Conservation (phyloP, 192 early-diverging fungal genomes). For the Entrophospora sp. region DNA sequence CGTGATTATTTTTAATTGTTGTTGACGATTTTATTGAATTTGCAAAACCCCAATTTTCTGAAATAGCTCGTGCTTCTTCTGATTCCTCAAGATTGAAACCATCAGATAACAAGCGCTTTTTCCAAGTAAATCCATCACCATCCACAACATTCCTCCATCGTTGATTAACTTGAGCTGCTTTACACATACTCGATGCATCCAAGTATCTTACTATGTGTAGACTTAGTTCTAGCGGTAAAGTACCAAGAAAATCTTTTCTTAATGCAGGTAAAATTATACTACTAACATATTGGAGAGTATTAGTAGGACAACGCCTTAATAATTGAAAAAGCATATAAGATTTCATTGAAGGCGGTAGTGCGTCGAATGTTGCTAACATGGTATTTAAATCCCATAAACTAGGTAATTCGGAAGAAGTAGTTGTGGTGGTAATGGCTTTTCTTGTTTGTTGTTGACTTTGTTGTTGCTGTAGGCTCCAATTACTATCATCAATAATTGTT, state of each 20-base stretch:
- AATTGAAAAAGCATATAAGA: slow-evolving; percentile 83
- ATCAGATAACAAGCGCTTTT: slow-evolving; percentile 31
- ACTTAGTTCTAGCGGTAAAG: slow-evolving; percentile 57
- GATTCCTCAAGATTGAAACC: slow-evolving; percentile 33
- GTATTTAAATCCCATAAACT: slow-evolving; percentile 31
- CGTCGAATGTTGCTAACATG: slow-evolving; percentile 73
- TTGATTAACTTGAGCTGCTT: slow-evolving; percentile 67
- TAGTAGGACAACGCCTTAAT: slow-evolving; percentile 68
- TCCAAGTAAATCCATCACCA: slow-evolving; percentile 50
- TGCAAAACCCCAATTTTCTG: slow-evolving; percentile 21
- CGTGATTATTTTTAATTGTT: background rate
- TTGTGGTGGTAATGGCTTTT: too few relatives aligned
- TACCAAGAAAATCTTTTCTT: slow-evolving; percentile 80
- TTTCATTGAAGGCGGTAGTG: slow-evolving; percentile 62
- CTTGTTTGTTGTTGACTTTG: too few relatives aligned
- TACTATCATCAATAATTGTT: slow-evolving; percentile 14
- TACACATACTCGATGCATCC: slow-evolving; percentile 69
- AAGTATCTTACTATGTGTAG: slow-evolving; percentile 75
- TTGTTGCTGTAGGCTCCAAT: slow-evolving; percentile 21
- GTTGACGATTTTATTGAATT: background rate
- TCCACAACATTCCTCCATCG: slow-evolving; percentile 72
- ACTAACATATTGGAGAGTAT: slow-evolving; percentile 83
- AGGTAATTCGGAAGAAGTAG: too few relatives aligned
- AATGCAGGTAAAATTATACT: slow-evolving; percentile 77
- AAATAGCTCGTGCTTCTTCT: slow-evolving; percentile 29